These are phyloP conservation scores for Drechslerella stenobrocha DNA, from an alignment of 2,329 filamentous ascomycete species.

Conservation along the genomic window DNA sequence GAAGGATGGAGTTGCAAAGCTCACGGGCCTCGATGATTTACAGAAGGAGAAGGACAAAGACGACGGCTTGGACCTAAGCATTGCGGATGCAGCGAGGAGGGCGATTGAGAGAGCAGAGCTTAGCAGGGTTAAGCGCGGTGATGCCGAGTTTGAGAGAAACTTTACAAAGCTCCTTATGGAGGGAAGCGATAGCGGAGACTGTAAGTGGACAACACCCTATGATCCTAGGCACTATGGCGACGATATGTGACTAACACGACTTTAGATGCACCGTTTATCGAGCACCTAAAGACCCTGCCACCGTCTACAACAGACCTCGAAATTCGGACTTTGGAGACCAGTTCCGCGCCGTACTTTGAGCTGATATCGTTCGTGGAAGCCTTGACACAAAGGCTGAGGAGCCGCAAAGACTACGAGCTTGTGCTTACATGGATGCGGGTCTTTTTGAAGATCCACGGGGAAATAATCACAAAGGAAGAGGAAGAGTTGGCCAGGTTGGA, in stretches of 20 bases:
- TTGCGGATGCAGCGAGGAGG: slow-evolving; percentile 30
- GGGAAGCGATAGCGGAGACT: slow-evolving; percentile 64
- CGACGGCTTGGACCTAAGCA: slow-evolving; percentile 53
- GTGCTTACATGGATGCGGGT: slow-evolving; percentile 98
- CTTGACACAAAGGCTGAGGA: slow-evolving; percentile 69
- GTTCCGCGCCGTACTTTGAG: slow-evolving; percentile 64
- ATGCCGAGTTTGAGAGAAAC: slow-evolving; percentile 62
- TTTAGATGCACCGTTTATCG: slow-evolving; percentile 64
- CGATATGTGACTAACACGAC: too few relatives aligned
- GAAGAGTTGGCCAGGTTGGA: slow-evolving; percentile 44
- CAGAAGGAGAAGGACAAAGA: slow-evolving; percentile 55
- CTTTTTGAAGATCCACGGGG: slow-evolving; percentile 77
- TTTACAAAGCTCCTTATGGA: slow-evolving; percentile 64
- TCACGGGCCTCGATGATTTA: slow-evolving; percentile 44
- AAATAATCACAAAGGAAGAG: slow-evolving; percentile 58
- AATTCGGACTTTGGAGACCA: slow-evolving; percentile 73
- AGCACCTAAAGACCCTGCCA: slow-evolving; percentile 76
- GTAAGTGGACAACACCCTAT: slow-evolving; percentile 58
- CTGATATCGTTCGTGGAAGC: slow-evolving; percentile 78
- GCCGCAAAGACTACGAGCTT: slow-evolving; percentile 83
- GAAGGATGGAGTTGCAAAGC: slow-evolving; percentile 28
- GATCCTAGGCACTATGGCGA: too few relatives aligned
- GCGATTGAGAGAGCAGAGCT: slow-evolving; percentile 59
- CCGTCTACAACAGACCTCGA: slow-evolving; percentile 88
- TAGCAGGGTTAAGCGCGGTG: slow-evolving; percentile 70